These are phyloP conservation scores for Tetrahymena thermophila DNA, from an alignment of 73 alveolate genomes.

Conservation along the genomic window DNA sequence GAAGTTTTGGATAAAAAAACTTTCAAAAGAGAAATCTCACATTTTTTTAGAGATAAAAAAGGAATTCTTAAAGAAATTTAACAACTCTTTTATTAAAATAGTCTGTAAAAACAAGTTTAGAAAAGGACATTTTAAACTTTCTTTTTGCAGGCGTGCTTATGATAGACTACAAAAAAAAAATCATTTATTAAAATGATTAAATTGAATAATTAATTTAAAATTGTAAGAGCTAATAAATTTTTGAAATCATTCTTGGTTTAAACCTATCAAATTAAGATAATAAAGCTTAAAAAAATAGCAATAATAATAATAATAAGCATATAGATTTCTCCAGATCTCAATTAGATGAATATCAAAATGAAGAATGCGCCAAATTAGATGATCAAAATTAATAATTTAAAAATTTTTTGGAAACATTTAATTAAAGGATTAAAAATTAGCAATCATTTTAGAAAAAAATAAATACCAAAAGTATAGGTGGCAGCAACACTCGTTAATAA, in stretches of 20 bases:
- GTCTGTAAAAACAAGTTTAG: neutral
- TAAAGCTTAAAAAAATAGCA: neutral
- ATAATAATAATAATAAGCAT: neutral
- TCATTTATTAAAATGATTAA: neutral
- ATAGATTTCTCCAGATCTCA: neutral
- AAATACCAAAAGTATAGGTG: neutral
- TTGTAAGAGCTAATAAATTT: neutral
- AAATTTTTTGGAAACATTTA: neutral
- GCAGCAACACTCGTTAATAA: no score
- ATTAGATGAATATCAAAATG: neutral
- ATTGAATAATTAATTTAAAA: neutral
- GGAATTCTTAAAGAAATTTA: neutral
- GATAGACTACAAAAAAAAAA: neutral
- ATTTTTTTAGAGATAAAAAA: neutral
- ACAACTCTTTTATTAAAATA: neutral
- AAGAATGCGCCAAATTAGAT: neutral
- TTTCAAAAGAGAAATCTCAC: neutral
- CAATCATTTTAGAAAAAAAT: no score
- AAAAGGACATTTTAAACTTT: neutral
- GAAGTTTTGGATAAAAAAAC: neutral
- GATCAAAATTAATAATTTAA: neutral
- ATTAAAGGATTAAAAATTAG: neutral
- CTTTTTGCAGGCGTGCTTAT: neutral
- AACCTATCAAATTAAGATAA: neutral
- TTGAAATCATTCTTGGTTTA: neutral